Base-by-base conservation (phyloP, 352 stramenopile species). In the Phytophthora ohioensis region DNA sequence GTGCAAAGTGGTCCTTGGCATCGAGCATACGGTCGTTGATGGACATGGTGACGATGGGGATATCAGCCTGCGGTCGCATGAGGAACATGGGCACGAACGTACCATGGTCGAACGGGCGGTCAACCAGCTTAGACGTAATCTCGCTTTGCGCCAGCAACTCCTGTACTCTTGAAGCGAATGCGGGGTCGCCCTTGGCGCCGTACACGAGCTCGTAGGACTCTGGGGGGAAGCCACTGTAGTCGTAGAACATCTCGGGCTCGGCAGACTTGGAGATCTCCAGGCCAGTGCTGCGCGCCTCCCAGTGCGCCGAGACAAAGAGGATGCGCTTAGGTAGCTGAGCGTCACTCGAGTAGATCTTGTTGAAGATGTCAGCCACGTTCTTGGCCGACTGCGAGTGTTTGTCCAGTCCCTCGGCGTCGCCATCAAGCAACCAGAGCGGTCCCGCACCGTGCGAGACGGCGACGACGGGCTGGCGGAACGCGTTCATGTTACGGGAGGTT, bases 51-150 rank as follows among this genome's bases (percentile, higher is more conserved):
- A 98, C 87, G 12, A 98, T 84, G 0, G 94, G 94, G 32, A 98
- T 88, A 56, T 97, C 81, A 7, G 89, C 91, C 30, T 95, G 73
- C 0, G 92, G 90, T 43, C 88, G 93, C 71, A 97, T 94, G 27
- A 97, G 63, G 67, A 93, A 93, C 53, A 98, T 76, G 15, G 94
- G 93, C 27, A 98, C 83, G 69, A 98, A 98, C 11, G 95, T 87
- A 21, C 94, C 94, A 79, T 98, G 94, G 78, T 98, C 94, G 49
- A 87, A 96, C 12, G 91, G 91, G 21, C 92, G 81, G 15, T 81
- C 63, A 4, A 63, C 41, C 0, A 92, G 70, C 57, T 76, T 58
- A 34, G 78, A 78, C n/a, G 42, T 52, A 21, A 97, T 85, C 17
- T 71, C 77, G 15, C 67, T 67, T 12, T 70, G 32, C 0, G 49